Percentiles rank a stretch among this genome's conserved stretches.
Conservation (phyloP, 139 green algal species). For the Chlamydomonas urium region DNA sequence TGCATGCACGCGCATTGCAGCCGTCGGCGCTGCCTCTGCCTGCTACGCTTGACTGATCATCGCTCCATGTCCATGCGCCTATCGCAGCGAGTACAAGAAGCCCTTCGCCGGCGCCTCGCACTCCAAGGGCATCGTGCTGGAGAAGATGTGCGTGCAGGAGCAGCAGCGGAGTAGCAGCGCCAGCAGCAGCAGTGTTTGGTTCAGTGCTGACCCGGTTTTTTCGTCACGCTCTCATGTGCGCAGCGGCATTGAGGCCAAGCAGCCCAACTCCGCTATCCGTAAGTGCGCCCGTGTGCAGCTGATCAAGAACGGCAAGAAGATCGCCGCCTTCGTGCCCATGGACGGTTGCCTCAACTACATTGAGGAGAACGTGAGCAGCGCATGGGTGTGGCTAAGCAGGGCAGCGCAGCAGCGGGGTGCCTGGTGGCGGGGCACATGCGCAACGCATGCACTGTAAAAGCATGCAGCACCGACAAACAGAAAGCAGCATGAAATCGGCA, state of each 20-base stretch:
- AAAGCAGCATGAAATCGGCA: no score
- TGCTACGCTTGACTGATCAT: no score
- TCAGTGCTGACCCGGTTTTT: neutral
- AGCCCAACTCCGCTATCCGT: conserved; percentile 99
- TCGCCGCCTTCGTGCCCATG: conserved; percentile 98
- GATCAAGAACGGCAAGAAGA: conserved; percentile 99
- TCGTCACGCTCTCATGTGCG: conserved; percentile 6
- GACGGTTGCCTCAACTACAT: conserved; percentile 99
- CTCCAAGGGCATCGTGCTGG: conserved; percentile 99
- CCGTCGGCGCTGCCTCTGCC: no score
- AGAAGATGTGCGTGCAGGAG: conserved; percentile 95
- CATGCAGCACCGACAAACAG: no score
- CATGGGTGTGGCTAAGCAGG: neutral
- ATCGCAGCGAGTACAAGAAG: conserved; percentile 97
- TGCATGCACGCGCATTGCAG: no score
- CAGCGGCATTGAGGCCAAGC: conserved; percentile 99
- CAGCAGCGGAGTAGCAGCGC: no score
- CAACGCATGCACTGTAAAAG: no score
- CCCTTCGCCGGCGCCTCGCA: conserved; percentile 98
- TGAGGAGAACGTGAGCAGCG: conserved; percentile 93
- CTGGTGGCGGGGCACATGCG: no score
- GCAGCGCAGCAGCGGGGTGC: no score
- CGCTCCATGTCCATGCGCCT: neutral
- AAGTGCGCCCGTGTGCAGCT: conserved; percentile 99
- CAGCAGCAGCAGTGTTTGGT: neutral